Conservation (phyloP, 2,329 filamentous ascomycete genomes). For the Aspergillus sp. region DNA sequence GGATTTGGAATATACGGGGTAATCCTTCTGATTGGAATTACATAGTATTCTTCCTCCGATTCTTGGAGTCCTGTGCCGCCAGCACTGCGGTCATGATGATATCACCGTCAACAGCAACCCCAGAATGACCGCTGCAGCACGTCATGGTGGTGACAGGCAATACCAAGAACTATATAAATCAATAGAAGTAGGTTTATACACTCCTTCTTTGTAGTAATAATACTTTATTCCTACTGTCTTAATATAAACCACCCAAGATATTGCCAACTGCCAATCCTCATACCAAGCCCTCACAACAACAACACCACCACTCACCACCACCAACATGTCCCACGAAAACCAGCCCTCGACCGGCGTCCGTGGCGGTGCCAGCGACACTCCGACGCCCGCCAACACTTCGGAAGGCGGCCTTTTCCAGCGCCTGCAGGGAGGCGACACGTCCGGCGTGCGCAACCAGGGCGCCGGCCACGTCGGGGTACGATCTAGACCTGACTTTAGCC, state of each 20-base stretch:
- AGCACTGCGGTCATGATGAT: neutral
- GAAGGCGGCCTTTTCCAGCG: no score
- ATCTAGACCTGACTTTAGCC: neutral
- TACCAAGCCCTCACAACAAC: neutral
- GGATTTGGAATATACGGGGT: no score
- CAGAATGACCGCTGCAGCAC: neutral
- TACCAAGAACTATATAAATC: no score
- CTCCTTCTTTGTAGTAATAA: no score
- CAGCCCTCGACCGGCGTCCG: conserved; percentile 15
- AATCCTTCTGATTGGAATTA: no score
- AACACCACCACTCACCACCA: neutral
- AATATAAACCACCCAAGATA: no score
- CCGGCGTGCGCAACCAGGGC: conserved; percentile 22
- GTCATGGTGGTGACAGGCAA: neutral
- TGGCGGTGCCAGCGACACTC: conserved; percentile 25
- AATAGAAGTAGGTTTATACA: no score
- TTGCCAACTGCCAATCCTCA: no score
- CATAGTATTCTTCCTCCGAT: no score
- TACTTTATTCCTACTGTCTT: no score
- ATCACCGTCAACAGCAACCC: neutral
- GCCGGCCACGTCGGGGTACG: neutral
- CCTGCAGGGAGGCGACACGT: conserved; percentile 14
- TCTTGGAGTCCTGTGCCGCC: no score
- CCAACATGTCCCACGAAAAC: conserved; percentile 8
- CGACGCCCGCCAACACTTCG: conserved; percentile 32